These are phyloP conservation scores for Nakaseomyces glabratus DNA, from an alignment of 1,139 yeast genomes.

Conservation along the genomic window DNA sequence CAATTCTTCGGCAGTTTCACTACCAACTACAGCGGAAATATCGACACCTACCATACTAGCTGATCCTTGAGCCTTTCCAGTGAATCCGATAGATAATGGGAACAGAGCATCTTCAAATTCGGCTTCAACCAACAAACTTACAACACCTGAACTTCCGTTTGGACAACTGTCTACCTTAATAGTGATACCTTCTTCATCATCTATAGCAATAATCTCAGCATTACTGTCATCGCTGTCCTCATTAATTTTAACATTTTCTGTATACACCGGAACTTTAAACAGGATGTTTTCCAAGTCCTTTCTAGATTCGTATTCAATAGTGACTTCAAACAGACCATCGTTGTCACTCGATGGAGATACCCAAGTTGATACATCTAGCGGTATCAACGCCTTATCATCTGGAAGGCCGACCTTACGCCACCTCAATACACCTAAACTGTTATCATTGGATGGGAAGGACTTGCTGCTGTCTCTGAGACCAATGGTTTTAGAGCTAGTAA, in stretches of 20 bases:
- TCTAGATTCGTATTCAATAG: conserved; percentile 76
- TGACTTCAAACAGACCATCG: conserved; percentile 55
- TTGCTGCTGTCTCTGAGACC: conserved; percentile 69
- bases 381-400: conserved; percentile 51
- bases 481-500: conserved; percentile 48
- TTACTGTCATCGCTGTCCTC: conserved; percentile 40
- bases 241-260: conserved; percentile 49
- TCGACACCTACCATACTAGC: conserved; percentile 7
- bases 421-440: conserved; percentile 80
- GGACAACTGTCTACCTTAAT: conserved; percentile 43
- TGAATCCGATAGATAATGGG: conserved; percentile 47
- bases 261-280: conserved; percentile 46
- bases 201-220: conserved; percentile 39
- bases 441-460: conserved; percentile 86
- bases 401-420: conserved; percentile 68
- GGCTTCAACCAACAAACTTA: conserved; percentile 70
- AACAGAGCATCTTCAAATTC: conserved; percentile 75
- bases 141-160: conserved; percentile 55
- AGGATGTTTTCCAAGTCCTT: conserved; percentile 32
- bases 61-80: conserved; percentile 2
- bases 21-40: conserved; percentile 3
- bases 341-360: conserved; percentile 50
- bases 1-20: conserved; percentile 5
- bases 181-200: conserved; percentile 50
- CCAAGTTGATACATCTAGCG: conserved; percentile 80